Base-by-base conservation (phyloP, 2,329 filamentous ascomycete species). In the Pyricularia pennisetigena region DNA sequence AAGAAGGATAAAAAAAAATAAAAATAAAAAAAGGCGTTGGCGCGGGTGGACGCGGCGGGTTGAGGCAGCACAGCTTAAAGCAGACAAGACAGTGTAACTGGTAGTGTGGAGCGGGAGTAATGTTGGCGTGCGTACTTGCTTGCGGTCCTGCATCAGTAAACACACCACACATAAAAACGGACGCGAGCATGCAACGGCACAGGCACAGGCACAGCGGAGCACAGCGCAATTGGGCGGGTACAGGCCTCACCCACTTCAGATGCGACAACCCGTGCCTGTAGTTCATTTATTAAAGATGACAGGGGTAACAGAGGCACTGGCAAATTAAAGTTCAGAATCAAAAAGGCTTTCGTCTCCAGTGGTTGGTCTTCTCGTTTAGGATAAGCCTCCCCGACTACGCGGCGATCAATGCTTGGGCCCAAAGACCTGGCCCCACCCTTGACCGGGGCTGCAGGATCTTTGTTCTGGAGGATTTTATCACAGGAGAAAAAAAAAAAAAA, bases 331-430 rank as follows among this genome's bases (percentile, higher is more conserved):
- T 32, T 30, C 29, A 26, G 41, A 49, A 49, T 49, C 16, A 49
- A 49, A 49, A 49, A 49, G 41, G 41, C 41, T 49, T 7, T 49
- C 16, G 41, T 49, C 41, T 49, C 41, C 41, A 49, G 41, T 49
- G 2, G 41, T 49, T 35, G 41, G 41, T 23, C 14, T 65, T n/a
- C 63, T 65, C 30, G 30, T 65, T 65, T 65, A 30, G 63, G 63
- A 32, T 30, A 65, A 65, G 30, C 35, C 30, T 65, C 63, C 30
- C 23, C 63, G 35, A 35, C 30, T 49, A 49, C 41, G 41, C 30
- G 63, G 24, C 63, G 63, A 65, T 65, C 63, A 65, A 41, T 65
- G 63, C 63, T 65, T 30, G 29, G n/a, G 63, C 63, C 23, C 30
- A 26, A 10, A 16, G 41, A 49, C 41, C 41, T 49, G 2, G 41